Percentiles rank a stretch among this genome's conserved stretches.
Evolutionary conservation across 352 stramenopile species (phyloP).

Genomic region (Blastocystis sp.): DNA sequence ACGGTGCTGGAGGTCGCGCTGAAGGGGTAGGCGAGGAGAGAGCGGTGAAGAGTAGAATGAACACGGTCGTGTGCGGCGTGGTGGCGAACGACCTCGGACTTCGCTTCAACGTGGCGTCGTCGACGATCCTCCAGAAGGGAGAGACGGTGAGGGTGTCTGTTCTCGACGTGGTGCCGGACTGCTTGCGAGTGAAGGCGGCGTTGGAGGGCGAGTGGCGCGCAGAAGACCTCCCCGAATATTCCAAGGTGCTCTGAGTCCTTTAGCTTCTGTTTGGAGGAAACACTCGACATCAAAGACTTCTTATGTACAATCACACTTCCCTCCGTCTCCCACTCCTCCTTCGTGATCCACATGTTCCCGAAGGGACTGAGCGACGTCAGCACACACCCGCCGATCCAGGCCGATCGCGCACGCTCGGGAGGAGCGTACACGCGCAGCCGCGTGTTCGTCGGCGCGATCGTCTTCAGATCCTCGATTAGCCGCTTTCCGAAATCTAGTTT

Average conservation of each 20-base stretch:
- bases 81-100: constrained; percentile 57
- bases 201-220: constrained; percentile 28
- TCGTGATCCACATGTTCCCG: constrained; percentile 89
- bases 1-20: constrained; percentile 58
- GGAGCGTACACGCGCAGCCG: constrained; percentile 86
- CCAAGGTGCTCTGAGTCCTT: constrained; percentile 20
- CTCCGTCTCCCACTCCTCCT: constrained; percentile 86
- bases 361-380: constrained; percentile 85
- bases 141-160: constrained; percentile 28
- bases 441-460: constrained; percentile 85
- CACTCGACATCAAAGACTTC: constrained; percentile 78
- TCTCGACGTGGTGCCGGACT: constrained; percentile 31
- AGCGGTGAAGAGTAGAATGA: constrained; percentile 41
- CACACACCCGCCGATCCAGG: constrained; percentile 85
- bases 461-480: constrained; percentile 83
- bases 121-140: constrained; percentile 48
- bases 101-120: constrained; percentile 24
- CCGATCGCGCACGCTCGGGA: constrained; percentile 83
- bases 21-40: not conserved
- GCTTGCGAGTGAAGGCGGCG: constrained; percentile 38
- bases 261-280: constrained; percentile 29
- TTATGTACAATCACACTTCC: constrained; percentile 83
- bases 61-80: constrained; percentile 40
- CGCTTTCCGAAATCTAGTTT: constrained; percentile 81
- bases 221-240: not conserved